These are phyloP conservation scores for Ajuga reptans DNA, from an alignment of 305 asterid genomes.

Conservation along the genomic window DNA sequence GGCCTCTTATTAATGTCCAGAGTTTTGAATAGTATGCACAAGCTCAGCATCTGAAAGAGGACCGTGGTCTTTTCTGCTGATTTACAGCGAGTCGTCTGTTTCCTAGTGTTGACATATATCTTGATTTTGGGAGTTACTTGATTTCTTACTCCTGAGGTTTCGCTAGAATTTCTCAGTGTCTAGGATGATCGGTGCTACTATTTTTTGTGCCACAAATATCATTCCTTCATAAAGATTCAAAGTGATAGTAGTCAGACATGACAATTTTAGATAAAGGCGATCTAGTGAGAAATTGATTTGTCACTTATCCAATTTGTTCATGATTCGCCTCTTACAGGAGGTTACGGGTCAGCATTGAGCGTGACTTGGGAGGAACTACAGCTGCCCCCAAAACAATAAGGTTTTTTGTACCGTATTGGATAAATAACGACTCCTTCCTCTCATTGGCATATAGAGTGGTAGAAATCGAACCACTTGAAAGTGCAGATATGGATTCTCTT, in stretches of 20 bases:
- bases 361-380: slow-evolving; percentile 85
- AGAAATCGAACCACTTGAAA: slow-evolving; percentile 81
- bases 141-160: background rate
- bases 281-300: slow-evolving; percentile 17
- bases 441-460: slow-evolving; percentile 80
- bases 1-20: too few species aligned
- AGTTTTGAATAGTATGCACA: too few species aligned
- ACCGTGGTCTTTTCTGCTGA: background rate
- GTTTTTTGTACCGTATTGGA: slow-evolving; percentile 99
- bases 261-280: background rate
- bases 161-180: background rate
- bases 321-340: slow-evolving; percentile 47
- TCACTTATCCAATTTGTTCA: slow-evolving; percentile 14
- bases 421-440: slow-evolving; percentile 71
- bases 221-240: slow-evolving; percentile 1
- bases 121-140: slow-evolving; percentile 2
- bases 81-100: background rate
- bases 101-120: background rate
- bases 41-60: background rate
- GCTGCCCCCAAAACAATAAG: slow-evolving; percentile 91
- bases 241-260: slow-evolving; percentile 1
- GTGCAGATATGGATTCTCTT: slow-evolving; percentile 54
- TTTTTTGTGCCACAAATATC: slow-evolving; percentile 6
- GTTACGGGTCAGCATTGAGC: slow-evolving; percentile 91
- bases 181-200: slow-evolving; percentile 1